Evolutionary conservation across 441 rosid genomes (phyloP).

Genomic region (Gossypium schwendimanii): DNA sequence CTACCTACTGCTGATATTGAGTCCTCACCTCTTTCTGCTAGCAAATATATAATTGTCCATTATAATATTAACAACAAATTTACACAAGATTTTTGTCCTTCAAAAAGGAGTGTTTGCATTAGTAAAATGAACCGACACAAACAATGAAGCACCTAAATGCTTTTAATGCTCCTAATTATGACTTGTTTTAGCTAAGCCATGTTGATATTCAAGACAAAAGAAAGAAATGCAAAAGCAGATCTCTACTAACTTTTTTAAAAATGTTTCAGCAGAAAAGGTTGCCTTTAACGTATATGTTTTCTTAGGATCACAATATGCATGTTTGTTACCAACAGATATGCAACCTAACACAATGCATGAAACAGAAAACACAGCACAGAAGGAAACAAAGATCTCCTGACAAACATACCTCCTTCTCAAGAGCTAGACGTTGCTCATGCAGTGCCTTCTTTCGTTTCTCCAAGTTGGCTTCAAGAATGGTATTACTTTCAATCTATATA

Average conservation of each 20-base stretch:
- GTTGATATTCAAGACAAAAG: not conserved
- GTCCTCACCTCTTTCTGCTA: not conserved
- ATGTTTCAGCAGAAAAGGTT: not conserved
- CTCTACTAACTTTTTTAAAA: not conserved
- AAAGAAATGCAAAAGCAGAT: not conserved
- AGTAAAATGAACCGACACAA: not conserved
- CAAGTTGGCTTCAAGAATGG: conserved; percentile 49
- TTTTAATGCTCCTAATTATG: not conserved
- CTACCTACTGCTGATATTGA: not conserved
- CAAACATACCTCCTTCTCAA: conserved; percentile 67
- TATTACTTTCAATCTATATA: conserved; percentile 59
- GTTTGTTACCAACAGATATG: conserved; percentile 2
- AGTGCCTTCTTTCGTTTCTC: conserved; percentile 59
- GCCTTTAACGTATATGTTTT: not conserved
- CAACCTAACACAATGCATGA: not conserved
- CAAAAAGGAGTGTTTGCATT: not conserved
- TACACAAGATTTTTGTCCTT: not conserved
- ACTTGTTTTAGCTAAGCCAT: not conserved
- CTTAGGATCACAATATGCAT: not conserved
- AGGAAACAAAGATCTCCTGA: not conserved
- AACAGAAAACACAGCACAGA: conserved; percentile 6
- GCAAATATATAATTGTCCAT: too few relatives aligned
- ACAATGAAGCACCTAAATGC: not conserved
- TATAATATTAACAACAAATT: not conserved
- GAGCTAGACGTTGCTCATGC: conserved; percentile 62